Conservation (phyloP, 2,329 filamentous ascomycete genomes). For the Gaeumannomyces sp. region DNA sequence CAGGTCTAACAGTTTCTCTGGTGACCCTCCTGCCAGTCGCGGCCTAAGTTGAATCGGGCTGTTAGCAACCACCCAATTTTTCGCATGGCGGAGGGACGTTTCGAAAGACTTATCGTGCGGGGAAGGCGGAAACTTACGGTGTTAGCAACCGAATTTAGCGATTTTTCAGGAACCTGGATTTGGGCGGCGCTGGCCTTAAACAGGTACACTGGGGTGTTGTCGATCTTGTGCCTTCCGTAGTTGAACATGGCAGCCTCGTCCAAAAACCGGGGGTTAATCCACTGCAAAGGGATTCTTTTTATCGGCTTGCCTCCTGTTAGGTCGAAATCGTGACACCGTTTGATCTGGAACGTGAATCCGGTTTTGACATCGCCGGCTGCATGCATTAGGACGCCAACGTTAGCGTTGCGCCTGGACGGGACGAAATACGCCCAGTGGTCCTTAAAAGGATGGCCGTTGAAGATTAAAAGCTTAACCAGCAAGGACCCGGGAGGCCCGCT, state of each 20-base stretch:
- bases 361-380: too few relatives aligned
- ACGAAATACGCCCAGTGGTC: too few relatives aligned
- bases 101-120: background rate
- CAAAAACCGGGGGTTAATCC: background rate
- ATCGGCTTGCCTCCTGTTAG: too few relatives aligned
- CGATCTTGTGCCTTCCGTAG: background rate
- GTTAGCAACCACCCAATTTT: too few relatives aligned
- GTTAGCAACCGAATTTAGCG: background rate
- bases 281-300: background rate
- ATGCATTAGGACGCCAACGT: too few relatives aligned
- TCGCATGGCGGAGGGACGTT: too few relatives aligned
- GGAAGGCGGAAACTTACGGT: background rate
- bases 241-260: background rate
- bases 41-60: background rate
- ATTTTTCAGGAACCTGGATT: background rate
- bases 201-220: background rate
- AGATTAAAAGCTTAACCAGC: too few relatives aligned
- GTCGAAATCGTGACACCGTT: too few relatives aligned
- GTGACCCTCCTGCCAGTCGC: background rate
- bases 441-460: too few relatives aligned
- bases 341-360: too few relatives aligned
- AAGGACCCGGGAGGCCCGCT: too few relatives aligned
- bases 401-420: too few relatives aligned
- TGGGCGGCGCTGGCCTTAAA: background rate
- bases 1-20: constrained; percentile 8